phyloP scores from a whole-genome alignment of 2,329 filamentous ascomycete species.

The Colletotrichum coccodes region DNA sequence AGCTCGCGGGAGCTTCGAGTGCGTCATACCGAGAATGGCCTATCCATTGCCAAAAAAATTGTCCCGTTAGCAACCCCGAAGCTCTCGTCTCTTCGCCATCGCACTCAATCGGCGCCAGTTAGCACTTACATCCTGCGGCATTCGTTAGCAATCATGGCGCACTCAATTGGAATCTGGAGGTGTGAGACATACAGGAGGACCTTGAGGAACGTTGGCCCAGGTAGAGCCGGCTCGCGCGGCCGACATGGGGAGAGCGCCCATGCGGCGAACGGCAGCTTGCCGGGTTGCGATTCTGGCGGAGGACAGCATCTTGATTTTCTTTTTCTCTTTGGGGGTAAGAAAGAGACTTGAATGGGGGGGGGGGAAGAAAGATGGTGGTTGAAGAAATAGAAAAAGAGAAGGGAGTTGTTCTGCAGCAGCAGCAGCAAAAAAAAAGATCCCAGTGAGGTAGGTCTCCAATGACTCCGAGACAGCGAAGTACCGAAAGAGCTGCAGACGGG shows the following conservation, averaged over 20 bases:
- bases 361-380: neutral
- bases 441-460: neutral
- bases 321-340: neutral
- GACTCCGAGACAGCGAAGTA: constrained; percentile 32
- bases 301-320: constrained; percentile 30
- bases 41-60: constrained; percentile 44
- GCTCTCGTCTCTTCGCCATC: neutral
- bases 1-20: constrained; percentile 26
- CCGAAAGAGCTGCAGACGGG: constrained; percentile 28
- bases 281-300: constrained; percentile 34
- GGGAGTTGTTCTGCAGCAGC: neutral
- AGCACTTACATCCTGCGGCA: constrained; percentile 49
- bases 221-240: constrained; percentile 70
- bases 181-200: constrained; percentile 81
- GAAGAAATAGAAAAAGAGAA: constrained; percentile 12
- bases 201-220: constrained; percentile 92
- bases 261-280: constrained; percentile 34
- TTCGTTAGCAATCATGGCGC: constrained; percentile 45
- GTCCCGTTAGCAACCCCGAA: constrained; percentile 36
- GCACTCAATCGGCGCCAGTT: neutral
- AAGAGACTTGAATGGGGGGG: neutral
- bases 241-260: constrained; percentile 29
- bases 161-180: constrained; percentile 22
- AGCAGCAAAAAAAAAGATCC: constrained; percentile 7
- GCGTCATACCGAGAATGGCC: constrained; percentile 79